These are phyloP conservation scores for Arctium lappa DNA, from an alignment of 129 eudicot species.

Conservation along the genomic window DNA sequence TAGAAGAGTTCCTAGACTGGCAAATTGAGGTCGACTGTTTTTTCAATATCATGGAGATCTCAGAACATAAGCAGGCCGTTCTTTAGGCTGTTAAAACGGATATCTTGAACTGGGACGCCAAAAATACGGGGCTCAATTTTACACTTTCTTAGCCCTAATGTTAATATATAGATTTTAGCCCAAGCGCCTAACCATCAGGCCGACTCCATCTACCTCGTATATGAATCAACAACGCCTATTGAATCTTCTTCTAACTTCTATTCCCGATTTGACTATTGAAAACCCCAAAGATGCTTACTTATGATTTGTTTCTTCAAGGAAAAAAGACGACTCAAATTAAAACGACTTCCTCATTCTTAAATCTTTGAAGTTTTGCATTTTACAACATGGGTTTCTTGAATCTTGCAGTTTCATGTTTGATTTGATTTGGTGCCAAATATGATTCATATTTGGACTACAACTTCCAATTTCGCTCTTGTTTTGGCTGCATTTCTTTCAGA, in stretches of 20 bases:
- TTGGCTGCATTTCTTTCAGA: conserved; percentile 76
- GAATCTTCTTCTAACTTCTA: neutral
- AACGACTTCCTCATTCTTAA: neutral
- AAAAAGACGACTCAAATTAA: neutral
- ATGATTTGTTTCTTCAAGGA: neutral
- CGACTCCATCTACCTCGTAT: no score
- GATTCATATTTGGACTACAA: conserved; percentile 66
- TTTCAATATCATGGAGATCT: no score
- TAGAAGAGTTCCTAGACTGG: no score
- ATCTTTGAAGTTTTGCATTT: neutral
- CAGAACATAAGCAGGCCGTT: no score
- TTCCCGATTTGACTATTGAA: neutral
- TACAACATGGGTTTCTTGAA: neutral
- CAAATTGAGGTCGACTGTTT: no score
- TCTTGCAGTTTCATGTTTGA: neutral
- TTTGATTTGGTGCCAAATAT: conserved; percentile 48
- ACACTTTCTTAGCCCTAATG: no score
- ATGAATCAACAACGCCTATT: neutral
- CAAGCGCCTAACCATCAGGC: no score
- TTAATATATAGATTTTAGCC: no score
- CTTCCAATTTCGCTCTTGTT: conserved; percentile 69
- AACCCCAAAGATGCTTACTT: no score
- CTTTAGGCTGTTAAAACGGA: no score
- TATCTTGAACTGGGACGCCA: no score
- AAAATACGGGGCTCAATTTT: no score